Conservation (phyloP, 495 filamentous ascomycete species). For the Aspergillus incahuasiensis region DNA sequence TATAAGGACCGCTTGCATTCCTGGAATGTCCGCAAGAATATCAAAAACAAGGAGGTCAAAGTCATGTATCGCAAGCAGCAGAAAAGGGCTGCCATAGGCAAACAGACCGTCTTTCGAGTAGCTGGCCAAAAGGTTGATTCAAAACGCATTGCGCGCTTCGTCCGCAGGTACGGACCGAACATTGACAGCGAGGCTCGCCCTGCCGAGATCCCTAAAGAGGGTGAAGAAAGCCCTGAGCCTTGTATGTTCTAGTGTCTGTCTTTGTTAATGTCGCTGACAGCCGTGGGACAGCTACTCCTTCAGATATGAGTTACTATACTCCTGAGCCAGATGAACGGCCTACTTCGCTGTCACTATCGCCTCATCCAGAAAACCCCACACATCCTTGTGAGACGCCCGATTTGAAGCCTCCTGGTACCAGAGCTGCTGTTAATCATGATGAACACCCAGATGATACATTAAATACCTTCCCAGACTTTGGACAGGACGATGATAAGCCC, state of each 20-base stretch:
- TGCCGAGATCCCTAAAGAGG: slow-evolving; percentile 10
- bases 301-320: slow-evolving; percentile 42
- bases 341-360: slow-evolving; percentile 34
- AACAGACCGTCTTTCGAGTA: slow-evolving; percentile 39
- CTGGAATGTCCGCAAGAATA: slow-evolving; percentile 43
- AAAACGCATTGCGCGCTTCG: slow-evolving; percentile 38
- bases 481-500: slow-evolving; percentile 11
- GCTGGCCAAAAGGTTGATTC: slow-evolving; percentile 35
- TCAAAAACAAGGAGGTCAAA: slow-evolving; percentile 41
- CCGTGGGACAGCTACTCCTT: slow-evolving; percentile 31
- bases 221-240: slow-evolving; percentile 31
- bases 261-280: neutral
- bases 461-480: slow-evolving; percentile 13
- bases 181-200: slow-evolving; percentile 16
- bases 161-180: slow-evolving; percentile 29
- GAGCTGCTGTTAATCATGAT: slow-evolving; percentile 7
- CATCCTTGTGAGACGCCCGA: slow-evolving; percentile 26
- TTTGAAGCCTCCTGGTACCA: neutral
- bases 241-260: slow-evolving; percentile 18
- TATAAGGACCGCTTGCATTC: slow-evolving; percentile 44
- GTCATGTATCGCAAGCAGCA: slow-evolving; percentile 42
- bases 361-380: slow-evolving; percentile 28
- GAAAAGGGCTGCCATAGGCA: slow-evolving; percentile 39
- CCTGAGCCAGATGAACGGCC: slow-evolving; percentile 32
- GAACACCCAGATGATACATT: slow-evolving; percentile 9